Evolutionary conservation across 352 stramenopile genomes (phyloP).

Genomic region (Phytophthora chlamydospora): DNA sequence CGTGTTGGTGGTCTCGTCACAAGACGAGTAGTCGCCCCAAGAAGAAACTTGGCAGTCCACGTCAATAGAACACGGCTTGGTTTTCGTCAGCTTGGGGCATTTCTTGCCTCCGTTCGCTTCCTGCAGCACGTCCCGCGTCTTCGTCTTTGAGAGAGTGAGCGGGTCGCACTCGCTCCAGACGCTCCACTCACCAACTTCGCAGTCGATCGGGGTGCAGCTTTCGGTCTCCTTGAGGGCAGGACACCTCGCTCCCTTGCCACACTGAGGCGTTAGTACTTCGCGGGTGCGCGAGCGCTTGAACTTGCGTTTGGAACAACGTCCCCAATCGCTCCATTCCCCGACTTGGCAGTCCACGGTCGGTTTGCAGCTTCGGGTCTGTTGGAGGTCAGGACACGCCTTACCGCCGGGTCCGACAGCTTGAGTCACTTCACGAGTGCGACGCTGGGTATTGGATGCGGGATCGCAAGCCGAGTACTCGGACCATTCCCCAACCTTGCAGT

Average conservation of each 20-base stretch:
- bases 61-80: constrained; percentile 31
- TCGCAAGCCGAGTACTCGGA: constrained; percentile 53
- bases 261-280: constrained; percentile 37
- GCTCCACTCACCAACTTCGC: constrained; percentile 50
- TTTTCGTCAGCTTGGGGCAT: constrained; percentile 44
- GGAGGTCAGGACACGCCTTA: constrained; percentile 41
- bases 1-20: constrained; percentile 38
- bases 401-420: constrained; percentile 43
- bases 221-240: constrained; percentile 40
- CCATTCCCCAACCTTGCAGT: constrained; percentile 65
- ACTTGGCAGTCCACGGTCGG: constrained; percentile 62
- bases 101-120: constrained; percentile 43
- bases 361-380: constrained; percentile 43
- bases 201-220: constrained; percentile 54
- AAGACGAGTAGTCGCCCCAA: constrained; percentile 49
- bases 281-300: constrained; percentile 48
- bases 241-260: constrained; percentile 43
- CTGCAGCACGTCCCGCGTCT: constrained; percentile 38
- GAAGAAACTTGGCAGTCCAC: constrained; percentile 61
- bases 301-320: constrained; percentile 37
- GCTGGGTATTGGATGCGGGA: constrained; percentile 50
- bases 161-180: constrained; percentile 49
- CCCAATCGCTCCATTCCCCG: constrained; percentile 55
- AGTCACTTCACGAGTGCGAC: constrained; percentile 47
- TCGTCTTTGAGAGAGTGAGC: constrained; percentile 36